These are phyloP conservation scores for Clarireedia sp. DNA, from an alignment of 2,329 filamentous ascomycete species.

Conservation along the genomic window DNA sequence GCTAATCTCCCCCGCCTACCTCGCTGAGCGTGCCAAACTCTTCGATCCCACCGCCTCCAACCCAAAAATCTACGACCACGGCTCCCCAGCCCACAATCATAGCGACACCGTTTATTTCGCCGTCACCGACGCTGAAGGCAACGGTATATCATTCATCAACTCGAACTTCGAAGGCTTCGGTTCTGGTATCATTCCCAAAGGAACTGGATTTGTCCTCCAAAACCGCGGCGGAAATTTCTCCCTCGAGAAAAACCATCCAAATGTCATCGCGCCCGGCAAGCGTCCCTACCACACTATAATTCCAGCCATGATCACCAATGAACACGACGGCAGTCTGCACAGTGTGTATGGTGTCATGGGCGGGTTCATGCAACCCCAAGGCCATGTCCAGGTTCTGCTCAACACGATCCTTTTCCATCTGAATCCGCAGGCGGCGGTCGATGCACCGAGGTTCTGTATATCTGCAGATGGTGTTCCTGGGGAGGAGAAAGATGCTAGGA, in stretches of 20 bases:
- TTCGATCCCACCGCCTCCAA: slow-evolving; percentile 55
- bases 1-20: slow-evolving; percentile 66
- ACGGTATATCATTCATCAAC: slow-evolving; percentile 95
- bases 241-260: slow-evolving; percentile 65
- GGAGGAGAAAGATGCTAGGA: slow-evolving; percentile 43
- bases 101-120: slow-evolving; percentile 95
- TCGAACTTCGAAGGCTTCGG: slow-evolving; percentile 89
- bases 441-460: slow-evolving; percentile 86
- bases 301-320: slow-evolving; percentile 78
- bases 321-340: slow-evolving; percentile 65
- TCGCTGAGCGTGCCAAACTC: slow-evolving; percentile 57
- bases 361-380: slow-evolving; percentile 97
- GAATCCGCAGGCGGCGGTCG: slow-evolving; percentile 79
- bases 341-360: slow-evolving; percentile 95
- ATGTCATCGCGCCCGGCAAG: slow-evolving; percentile 72
- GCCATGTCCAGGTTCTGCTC: slow-evolving; percentile 85
- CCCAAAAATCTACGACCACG: slow-evolving; percentile 52
- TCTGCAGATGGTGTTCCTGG: slow-evolving; percentile 60
- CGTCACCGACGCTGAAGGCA: slow-evolving; percentile 72
- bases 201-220: slow-evolving; percentile 88
- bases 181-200: slow-evolving; percentile 73
- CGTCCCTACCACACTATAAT: slow-evolving; percentile 98
- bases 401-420: slow-evolving; percentile 79
- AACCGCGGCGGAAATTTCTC: slow-evolving; percentile 87
- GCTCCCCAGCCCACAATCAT: slow-evolving; percentile 75